phyloP scores from a whole-genome alignment of 176 grass and related monocot species.

The Zizania latifolia region DNA sequence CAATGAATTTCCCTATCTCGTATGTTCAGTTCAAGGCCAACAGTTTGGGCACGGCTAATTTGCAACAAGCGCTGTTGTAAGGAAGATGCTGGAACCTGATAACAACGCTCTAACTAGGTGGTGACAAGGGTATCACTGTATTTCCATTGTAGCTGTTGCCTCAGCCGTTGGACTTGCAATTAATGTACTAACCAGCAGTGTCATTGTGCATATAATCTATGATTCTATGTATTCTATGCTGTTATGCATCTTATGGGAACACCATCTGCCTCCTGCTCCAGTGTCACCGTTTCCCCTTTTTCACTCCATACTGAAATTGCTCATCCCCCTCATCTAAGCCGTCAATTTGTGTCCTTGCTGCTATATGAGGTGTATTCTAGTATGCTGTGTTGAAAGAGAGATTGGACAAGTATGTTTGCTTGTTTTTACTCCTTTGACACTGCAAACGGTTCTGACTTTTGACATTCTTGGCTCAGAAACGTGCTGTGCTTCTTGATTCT shows the following conservation, averaged over 20 bases:
- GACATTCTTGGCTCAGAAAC: neutral
- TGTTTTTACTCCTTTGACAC: neutral
- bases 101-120: conserved; percentile 17
- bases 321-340: neutral
- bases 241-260: conserved; percentile 7
- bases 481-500: neutral
- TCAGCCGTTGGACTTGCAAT: neutral
- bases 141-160: neutral
- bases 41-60: conserved; percentile 42
- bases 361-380: neutral
- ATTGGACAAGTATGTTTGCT: neutral
- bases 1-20: conserved; percentile 6
- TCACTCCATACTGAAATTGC: neutral
- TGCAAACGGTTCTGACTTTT: conserved; percentile 8
- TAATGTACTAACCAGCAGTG: neutral
- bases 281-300: neutral
- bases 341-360: neutral
- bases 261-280: neutral
- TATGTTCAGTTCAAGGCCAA: conserved; percentile 37
- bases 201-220: conserved; percentile 20
- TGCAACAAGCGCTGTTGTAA: neutral
- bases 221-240: neutral
- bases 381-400: neutral
- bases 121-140: neutral
- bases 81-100: conserved; percentile 25